A percentile compares a stretch with the other conserved stretches of the same genome.
These are phyloP conservation scores for Conticribra weissflogii DNA, from an alignment of 108 stramenopile species.

Conservation along the genomic window DNA sequence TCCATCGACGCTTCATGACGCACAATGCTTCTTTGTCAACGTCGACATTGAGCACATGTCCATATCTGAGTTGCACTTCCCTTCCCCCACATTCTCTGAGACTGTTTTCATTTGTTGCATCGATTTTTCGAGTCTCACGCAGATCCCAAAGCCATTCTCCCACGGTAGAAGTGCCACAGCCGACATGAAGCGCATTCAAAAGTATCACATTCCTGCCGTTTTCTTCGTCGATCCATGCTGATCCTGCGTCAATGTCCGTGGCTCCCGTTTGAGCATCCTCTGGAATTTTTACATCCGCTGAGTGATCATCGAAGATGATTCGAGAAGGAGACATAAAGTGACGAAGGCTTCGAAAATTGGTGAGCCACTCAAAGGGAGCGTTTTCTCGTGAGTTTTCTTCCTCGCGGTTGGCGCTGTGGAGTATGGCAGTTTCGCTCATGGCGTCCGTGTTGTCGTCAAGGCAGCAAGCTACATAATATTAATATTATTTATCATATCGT, in stretches of 20 bases:
- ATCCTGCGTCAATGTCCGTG: not conserved
- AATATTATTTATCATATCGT: too few species aligned
- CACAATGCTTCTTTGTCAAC: constrained; percentile 58
- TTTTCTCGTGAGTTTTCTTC: not conserved
- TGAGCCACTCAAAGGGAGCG: constrained; percentile 53
- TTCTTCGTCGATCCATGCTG: not conserved
- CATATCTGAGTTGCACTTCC: constrained; percentile 33
- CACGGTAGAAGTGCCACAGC: constrained; percentile 76
- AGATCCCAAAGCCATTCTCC: constrained; percentile 65
- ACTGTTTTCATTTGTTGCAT: too few species aligned
- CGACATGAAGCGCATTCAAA: constrained; percentile 71
- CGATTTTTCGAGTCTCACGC: constrained; percentile 8
- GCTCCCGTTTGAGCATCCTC: not conserved
- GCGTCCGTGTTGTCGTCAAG: not conserved
- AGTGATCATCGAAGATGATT: constrained; percentile 21
- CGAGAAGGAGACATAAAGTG: constrained; percentile 38
- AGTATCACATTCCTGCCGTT: not conserved
- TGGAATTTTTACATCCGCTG: too few species aligned
- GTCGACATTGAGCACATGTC: constrained; percentile 72
- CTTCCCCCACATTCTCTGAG: too few species aligned
- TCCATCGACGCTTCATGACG: constrained; percentile 71
- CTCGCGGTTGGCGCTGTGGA: not conserved
- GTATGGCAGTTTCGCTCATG: not conserved
- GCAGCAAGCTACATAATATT: too few species aligned
- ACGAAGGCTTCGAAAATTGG: constrained; percentile 37